Evolutionary conservation across 495 filamentous ascomycete species (phyloP).

Genomic region (Trichoderma gamsii): DNA sequence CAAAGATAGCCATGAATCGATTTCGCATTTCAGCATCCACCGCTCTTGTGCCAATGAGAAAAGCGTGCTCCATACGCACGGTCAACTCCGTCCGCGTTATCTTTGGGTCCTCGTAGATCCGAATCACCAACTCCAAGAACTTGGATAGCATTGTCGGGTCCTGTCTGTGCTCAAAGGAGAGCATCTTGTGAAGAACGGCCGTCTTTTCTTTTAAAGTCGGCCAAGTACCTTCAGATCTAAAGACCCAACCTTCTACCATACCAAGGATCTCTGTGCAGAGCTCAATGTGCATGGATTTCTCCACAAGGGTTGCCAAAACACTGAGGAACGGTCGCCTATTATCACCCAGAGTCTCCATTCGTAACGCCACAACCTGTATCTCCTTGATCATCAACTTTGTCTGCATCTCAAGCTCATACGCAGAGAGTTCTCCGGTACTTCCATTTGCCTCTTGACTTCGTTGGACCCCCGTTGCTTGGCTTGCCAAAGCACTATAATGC

Average conservation of each 20-base stretch:
- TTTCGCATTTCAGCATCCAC: slow-evolving; percentile 96
- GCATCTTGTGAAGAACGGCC: slow-evolving; percentile 94
- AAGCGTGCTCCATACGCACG: slow-evolving; percentile 93
- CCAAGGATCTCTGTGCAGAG: slow-evolving; percentile 87
- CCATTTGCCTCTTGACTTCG: slow-evolving; percentile 42
- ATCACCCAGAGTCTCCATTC: slow-evolving; percentile 92
- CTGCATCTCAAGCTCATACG: slow-evolving; percentile 76
- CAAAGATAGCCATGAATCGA: slow-evolving; percentile 90
- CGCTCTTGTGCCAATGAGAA: slow-evolving; percentile 89
- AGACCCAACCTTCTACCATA: slow-evolving; percentile 95
- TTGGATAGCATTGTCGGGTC: slow-evolving; percentile 80
- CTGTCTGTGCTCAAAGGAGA: slow-evolving; percentile 78
- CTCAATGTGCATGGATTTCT: slow-evolving; percentile 77
- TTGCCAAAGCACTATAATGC: slow-evolving; percentile 52
- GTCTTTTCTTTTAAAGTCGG: slow-evolving; percentile 97
- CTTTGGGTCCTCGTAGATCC: slow-evolving; percentile 94
- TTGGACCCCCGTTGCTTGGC: slow-evolving; percentile 36
- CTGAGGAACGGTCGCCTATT: slow-evolving; percentile 88
- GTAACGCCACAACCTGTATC: slow-evolving; percentile 80
- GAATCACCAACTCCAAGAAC: slow-evolving; percentile 92
- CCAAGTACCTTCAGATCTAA: slow-evolving; percentile 85
- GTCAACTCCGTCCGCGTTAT: slow-evolving; percentile 93
- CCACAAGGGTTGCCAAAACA: slow-evolving; percentile 87
- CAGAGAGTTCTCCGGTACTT: slow-evolving; percentile 51
- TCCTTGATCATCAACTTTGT: slow-evolving; percentile 86